Conservation (phyloP, 805 yeast species). For the Sugiyamaella smithiae region DNA sequence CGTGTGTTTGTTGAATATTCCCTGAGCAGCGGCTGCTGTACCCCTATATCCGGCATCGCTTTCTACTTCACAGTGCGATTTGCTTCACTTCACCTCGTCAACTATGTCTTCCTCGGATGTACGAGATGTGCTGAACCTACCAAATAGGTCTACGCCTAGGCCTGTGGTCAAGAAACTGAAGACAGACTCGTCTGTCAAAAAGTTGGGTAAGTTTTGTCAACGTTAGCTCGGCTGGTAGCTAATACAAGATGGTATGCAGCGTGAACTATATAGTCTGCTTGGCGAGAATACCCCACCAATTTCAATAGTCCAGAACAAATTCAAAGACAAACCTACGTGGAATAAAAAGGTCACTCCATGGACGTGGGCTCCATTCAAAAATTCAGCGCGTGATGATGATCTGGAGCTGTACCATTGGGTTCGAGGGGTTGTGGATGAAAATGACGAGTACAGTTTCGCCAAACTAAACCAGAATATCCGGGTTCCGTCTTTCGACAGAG, state of each 20-base stretch:
- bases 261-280: constrained; percentile 81
- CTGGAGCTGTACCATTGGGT: constrained; percentile 79
- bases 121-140: constrained; percentile 33
- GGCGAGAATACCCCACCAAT: constrained; percentile 93
- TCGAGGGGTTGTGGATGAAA: constrained; percentile 47
- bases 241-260: constrained; percentile 63
- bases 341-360: constrained; percentile 75
- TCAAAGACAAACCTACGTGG: constrained; percentile 62
- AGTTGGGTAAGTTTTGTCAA: constrained; percentile 14
- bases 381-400: constrained; percentile 49
- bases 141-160: constrained; percentile 22
- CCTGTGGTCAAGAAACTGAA: constrained; percentile 24
- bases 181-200: constrained; percentile 19
- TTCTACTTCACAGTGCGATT: neutral
- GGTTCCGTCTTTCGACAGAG: constrained; percentile 64
- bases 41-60: neutral
- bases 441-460: constrained; percentile 60
- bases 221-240: no score
- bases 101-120: constrained; percentile 32
- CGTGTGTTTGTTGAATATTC: no score
- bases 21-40: constrained; percentile 27
- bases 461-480: constrained; percentile 68
- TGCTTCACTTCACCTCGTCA: neutral
- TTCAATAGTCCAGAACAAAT: constrained; percentile 51
- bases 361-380: constrained; percentile 64